A percentile compares a stretch with the other conserved stretches of the same genome.
phyloP scores from a whole-genome alignment of 257 asterid genomes.

The Nicotiana tomentosiformis region DNA sequence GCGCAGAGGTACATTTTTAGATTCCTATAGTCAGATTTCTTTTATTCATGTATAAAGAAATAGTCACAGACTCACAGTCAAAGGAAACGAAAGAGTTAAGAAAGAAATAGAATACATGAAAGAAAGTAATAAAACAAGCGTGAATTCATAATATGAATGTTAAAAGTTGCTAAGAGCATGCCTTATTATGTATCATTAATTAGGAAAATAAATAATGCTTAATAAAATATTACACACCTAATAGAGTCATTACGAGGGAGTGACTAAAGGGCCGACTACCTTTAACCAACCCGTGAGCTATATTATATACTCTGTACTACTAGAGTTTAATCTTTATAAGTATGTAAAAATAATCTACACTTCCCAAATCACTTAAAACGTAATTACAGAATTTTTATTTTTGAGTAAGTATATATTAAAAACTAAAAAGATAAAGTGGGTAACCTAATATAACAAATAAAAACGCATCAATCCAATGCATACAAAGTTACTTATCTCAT shows the following conservation, averaged over 20 bases:
- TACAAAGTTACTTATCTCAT: no score
- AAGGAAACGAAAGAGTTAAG: neutral
- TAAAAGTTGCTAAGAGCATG: neutral
- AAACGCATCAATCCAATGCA: neutral
- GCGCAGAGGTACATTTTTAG: neutral
- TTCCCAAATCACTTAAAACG: neutral
- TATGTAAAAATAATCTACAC: neutral
- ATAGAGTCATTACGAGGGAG: neutral
- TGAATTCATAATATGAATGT: neutral
- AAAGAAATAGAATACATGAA: neutral
- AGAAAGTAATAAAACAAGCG: neutral
- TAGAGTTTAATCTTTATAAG: neutral
- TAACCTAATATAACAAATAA: neutral
- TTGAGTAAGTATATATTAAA: neutral
- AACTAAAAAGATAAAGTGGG: neutral
- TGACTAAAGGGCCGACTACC: neutral
- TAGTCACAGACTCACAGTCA: neutral
- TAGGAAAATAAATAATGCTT: neutral
- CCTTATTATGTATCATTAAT: neutral
- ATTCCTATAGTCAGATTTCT: neutral
- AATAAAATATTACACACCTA: neutral
- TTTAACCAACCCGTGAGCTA: neutral
- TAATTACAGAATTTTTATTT: neutral
- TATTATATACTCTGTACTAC: no score
- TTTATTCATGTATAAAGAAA: no score